Evolutionary conservation across 345 rosid genomes (phyloP).

Genomic region (Carallia pectinifolia): DNA sequence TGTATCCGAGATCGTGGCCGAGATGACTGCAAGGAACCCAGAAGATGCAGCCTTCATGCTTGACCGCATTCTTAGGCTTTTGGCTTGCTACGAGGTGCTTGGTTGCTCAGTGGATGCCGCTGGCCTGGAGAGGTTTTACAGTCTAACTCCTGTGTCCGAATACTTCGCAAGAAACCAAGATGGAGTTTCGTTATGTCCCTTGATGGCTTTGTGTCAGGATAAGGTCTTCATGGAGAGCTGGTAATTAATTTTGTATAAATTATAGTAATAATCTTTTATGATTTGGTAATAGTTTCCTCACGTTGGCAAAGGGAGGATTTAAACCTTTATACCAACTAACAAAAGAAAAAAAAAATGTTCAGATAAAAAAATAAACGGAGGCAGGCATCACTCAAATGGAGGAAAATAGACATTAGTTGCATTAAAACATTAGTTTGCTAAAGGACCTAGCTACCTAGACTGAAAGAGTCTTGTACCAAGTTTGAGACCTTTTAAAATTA

Average conservation of each 20-base stretch:
- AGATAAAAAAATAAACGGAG: too few species aligned
- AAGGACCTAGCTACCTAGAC: too few species aligned
- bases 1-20: conserved; percentile 20
- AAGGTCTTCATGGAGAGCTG: conserved; percentile 21
- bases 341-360: too few species aligned
- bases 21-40: conserved; percentile 5
- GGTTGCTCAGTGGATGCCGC: conserved; percentile 10
- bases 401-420: too few species aligned
- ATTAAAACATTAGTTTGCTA: too few species aligned
- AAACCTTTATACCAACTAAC: too few species aligned
- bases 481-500: too few species aligned
- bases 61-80: conserved; percentile 41
- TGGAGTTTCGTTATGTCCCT: conserved; percentile 27
- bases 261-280: too few species aligned
- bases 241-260: not conserved
- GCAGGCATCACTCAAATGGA: too few species aligned
- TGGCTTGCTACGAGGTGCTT: conserved; percentile 37
- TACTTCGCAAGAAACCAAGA: conserved; percentile 25
- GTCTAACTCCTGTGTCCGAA: conserved; percentile 36
- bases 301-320: too few species aligned
- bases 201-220: conserved; percentile 26
- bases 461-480: too few species aligned
- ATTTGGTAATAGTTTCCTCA: too few species aligned
- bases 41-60: conserved; percentile 20
- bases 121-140: conserved; percentile 12